Conservation (phyloP, 208 protist genomes). For the Leptomonas pyrrhocoris region DNA sequence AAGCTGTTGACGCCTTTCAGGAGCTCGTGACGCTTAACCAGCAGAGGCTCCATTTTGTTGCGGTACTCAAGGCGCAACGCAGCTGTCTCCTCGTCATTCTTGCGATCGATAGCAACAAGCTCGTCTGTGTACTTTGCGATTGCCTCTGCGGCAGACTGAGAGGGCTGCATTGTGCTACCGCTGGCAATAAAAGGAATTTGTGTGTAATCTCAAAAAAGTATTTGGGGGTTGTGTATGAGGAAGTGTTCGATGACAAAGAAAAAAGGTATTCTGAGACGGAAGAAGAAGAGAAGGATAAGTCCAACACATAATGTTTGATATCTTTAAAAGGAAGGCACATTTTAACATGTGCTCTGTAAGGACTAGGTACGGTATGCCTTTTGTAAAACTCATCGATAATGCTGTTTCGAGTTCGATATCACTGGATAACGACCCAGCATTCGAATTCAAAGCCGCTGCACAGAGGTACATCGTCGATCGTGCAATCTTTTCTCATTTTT, state of each 20-base stretch:
- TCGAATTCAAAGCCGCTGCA: too few relatives aligned
- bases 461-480: too few relatives aligned
- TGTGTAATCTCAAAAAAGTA: background rate
- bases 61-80: slow-evolving; percentile 45
- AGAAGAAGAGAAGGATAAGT: too few relatives aligned
- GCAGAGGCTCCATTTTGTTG: slow-evolving; percentile 58
- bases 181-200: background rate
- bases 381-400: too few relatives aligned
- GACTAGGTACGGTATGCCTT: too few relatives aligned
- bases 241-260: slow-evolving; percentile 13
- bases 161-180: slow-evolving; percentile 25
- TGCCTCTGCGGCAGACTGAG: slow-evolving; percentile 26
- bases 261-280: background rate
- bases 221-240: background rate
- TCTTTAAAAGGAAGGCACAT: background rate
- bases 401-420: too few relatives aligned
- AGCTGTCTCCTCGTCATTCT: slow-evolving; percentile 31
- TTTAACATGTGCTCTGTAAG: too few relatives aligned
- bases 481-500: too few relatives aligned
- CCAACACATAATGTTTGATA: too few relatives aligned
- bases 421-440: too few relatives aligned
- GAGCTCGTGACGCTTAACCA: slow-evolving; percentile 51
- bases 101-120: slow-evolving; percentile 38
- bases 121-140: slow-evolving; percentile 48
- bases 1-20: slow-evolving; percentile 57